Evolutionary conservation across 495 filamentous ascomycete species (phyloP).

Genomic region (Xylaria grammica): DNA sequence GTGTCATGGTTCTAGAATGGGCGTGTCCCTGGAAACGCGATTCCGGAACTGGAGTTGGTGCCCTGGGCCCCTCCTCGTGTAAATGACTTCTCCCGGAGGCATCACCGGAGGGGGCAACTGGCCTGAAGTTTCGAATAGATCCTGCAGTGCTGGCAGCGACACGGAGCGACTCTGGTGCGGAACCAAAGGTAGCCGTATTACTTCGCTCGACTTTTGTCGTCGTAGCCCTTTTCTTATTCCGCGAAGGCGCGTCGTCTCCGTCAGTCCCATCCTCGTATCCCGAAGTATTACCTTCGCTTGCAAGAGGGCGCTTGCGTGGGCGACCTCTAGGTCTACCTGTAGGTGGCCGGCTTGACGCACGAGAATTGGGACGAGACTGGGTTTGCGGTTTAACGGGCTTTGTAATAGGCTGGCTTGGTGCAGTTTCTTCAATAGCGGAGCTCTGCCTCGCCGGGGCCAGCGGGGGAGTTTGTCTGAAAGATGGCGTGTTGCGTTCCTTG

Average conservation of each 20-base stretch:
- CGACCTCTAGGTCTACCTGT: constrained; percentile 53
- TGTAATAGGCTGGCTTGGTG: constrained; percentile 21
- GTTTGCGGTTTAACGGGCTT: constrained; percentile 27
- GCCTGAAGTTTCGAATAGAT: constrained; percentile 84
- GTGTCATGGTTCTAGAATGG: constrained; percentile 26
- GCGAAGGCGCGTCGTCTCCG: constrained; percentile 54
- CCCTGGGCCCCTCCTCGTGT: constrained; percentile 81
- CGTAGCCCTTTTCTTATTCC: constrained; percentile 73
- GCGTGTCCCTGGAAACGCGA: constrained; percentile 31
- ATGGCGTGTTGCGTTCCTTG: constrained; percentile 19
- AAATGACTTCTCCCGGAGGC: constrained; percentile 53
- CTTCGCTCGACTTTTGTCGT: constrained; percentile 71
- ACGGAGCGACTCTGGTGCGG: constrained; percentile 77
- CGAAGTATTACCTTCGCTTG: constrained; percentile 58
- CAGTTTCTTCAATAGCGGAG: constrained; percentile 19
- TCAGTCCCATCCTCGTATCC: constrained; percentile 78
- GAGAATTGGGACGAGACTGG: constrained; percentile 50
- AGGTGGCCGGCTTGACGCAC: constrained; percentile 44
- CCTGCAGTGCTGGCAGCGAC: constrained; percentile 87
- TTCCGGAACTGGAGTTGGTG: constrained; percentile 79
- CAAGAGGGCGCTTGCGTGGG: constrained; percentile 50
- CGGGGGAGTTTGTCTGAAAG: constrained; percentile 12
- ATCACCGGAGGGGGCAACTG: constrained; percentile 65
- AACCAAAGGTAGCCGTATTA: constrained; percentile 69
- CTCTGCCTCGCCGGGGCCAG: constrained; percentile 22